Conservation (phyloP, 129 eudicot species). For the Arctium lappa region DNA sequence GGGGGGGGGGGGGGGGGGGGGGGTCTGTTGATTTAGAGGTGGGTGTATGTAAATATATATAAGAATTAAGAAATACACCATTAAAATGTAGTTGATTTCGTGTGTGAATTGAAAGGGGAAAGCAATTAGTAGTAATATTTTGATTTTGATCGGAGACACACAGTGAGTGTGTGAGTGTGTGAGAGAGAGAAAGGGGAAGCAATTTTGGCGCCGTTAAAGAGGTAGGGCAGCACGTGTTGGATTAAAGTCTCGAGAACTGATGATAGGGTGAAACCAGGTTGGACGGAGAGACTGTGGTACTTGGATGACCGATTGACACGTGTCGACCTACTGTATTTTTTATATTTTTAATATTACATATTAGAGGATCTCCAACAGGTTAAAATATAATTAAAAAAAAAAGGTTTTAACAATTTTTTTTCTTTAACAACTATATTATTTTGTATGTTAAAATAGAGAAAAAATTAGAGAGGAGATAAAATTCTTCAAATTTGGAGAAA, state of each 20-base stretch:
- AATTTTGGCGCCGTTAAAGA: constrained; percentile 56
- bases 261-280: neutral
- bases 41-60: neutral
- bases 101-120: neutral
- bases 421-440: too few species aligned
- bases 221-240: constrained; percentile 59
- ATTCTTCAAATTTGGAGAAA: too few species aligned
- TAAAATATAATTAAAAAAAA: too few species aligned
- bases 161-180: constrained; percentile 11
- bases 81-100: neutral
- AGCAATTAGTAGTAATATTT: neutral
- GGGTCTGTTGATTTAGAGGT: constrained; percentile 11
- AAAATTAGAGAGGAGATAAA: too few species aligned
- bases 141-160: constrained; percentile 4
- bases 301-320: neutral
- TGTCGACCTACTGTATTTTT: neutral
- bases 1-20: constrained; percentile 24
- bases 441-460: too few species aligned
- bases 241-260: constrained; percentile 9
- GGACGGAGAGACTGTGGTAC: neutral
- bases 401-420: too few species aligned
- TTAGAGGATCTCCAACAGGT: too few species aligned
- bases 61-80: neutral
- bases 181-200: constrained; percentile 33
- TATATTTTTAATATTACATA: too few species aligned